Conservation (phyloP, 1,139 yeast genomes). For the Cylindricascospora bacillispora region DNA sequence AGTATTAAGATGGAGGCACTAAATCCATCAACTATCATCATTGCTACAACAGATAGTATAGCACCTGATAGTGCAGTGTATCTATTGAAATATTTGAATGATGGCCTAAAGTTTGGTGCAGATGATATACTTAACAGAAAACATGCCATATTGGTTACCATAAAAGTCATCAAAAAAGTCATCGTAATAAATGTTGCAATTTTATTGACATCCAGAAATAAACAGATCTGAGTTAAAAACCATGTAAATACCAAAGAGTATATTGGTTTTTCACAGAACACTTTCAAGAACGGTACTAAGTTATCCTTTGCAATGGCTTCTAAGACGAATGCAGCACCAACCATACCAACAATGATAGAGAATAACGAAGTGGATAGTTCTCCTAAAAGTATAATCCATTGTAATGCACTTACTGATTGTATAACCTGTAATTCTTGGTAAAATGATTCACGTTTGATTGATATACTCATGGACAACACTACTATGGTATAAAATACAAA, state of each 20-base stretch:
- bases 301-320: constrained; percentile 85
- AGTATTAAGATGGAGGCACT: constrained; percentile 70
- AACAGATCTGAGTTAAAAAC: constrained; percentile 66
- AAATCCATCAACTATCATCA: constrained; percentile 88
- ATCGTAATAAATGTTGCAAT: constrained; percentile 92
- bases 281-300: constrained; percentile 61
- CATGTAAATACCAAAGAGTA: constrained; percentile 65
- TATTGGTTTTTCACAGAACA: constrained; percentile 50
- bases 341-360: constrained; percentile 87
- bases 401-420: constrained; percentile 64
- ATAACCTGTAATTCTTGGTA: constrained; percentile 70
- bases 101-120: constrained; percentile 94
- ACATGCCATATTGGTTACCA: constrained; percentile 87
- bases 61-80: constrained; percentile 74
- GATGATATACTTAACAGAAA: constrained; percentile 75
- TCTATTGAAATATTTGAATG: constrained; percentile 75
- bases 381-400: constrained; percentile 67
- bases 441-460: constrained; percentile 68
- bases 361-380: constrained; percentile 83
- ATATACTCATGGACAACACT: constrained; percentile 62
- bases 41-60: constrained; percentile 56
- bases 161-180: constrained; percentile 93
- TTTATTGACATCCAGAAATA: constrained; percentile 81
- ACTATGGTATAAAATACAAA: constrained; percentile 64
- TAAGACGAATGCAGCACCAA: constrained; percentile 83